Conservation (phyloP, 352 stramenopile species). For the Phytophthora cactorum region DNA sequence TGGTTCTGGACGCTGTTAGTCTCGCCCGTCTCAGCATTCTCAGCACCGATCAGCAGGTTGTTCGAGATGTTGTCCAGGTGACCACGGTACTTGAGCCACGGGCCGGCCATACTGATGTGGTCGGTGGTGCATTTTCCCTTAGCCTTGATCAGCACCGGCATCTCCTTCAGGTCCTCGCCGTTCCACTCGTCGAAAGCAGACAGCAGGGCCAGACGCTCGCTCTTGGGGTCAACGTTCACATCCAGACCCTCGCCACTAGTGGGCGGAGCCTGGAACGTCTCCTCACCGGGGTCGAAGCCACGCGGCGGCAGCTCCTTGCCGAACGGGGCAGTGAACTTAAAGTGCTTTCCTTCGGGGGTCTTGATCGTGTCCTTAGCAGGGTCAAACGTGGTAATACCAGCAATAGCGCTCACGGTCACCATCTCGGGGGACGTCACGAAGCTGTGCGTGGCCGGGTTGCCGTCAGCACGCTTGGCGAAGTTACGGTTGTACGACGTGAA, state of each 20-base stretch:
- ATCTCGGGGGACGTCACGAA: conserved; percentile 94
- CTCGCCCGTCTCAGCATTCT: conserved; percentile 93
- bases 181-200: conserved; percentile 90
- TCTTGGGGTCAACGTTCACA: conserved; percentile 85
- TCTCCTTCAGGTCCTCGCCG: conserved; percentile 86
- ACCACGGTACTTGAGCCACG: conserved; percentile 95
- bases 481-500: conserved; percentile 96
- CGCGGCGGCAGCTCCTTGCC: conserved; percentile 91
- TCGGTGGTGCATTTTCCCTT: conserved; percentile 97
- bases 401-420: conserved; percentile 91
- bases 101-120: conserved; percentile 94
- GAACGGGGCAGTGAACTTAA: conserved; percentile 92
- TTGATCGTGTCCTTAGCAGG: conserved; percentile 91
- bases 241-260: conserved; percentile 63
- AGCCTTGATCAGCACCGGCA: conserved; percentile 94
- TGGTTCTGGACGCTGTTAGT: conserved; percentile 94
- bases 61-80: conserved; percentile 96
- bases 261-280: conserved; percentile 92
- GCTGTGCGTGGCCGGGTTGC: conserved; percentile 92
- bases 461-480: conserved; percentile 95
- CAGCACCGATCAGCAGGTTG: conserved; percentile 94
- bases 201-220: conserved; percentile 89
- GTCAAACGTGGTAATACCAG: conserved; percentile 91
- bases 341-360: conserved; percentile 83
- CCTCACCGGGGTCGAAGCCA: conserved; percentile 91